Conservation (phyloP, 2,329 filamentous ascomycete genomes). For the Chaetomium globosum region DNA sequence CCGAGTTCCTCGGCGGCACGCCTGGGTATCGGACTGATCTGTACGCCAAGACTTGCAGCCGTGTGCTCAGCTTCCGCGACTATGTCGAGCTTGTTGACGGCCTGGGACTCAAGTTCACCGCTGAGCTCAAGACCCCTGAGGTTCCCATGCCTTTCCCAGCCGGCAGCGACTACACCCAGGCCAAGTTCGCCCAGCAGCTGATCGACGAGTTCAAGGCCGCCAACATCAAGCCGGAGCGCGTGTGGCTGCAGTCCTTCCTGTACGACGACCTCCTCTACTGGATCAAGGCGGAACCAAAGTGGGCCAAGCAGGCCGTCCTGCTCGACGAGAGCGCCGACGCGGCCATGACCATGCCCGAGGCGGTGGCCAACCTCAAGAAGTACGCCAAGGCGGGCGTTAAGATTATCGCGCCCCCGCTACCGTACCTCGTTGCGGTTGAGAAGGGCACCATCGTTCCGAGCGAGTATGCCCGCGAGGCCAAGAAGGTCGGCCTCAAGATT, state of each 20-base stretch:
- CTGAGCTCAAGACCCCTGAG: conserved; percentile 68
- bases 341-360: conserved; percentile 53
- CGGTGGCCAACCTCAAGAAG: conserved; percentile 58
- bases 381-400: conserved; percentile 62
- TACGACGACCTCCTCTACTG: conserved; percentile 67
- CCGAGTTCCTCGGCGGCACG: conserved; percentile 61
- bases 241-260: conserved; percentile 68
- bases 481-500: conserved; percentile 63
- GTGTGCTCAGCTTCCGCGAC: conserved; percentile 62
- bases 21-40: conserved; percentile 66
- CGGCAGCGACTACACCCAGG: conserved; percentile 63
- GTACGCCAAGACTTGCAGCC: conserved; percentile 63
- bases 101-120: conserved; percentile 64
- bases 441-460: conserved; percentile 63
- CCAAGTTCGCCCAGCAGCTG: conserved; percentile 65
- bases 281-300: conserved; percentile 63
- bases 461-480: conserved; percentile 62
- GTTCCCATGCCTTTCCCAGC: conserved; percentile 69
- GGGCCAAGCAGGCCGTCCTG: conserved; percentile 63
- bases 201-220: conserved; percentile 61
- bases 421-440: conserved; percentile 59
- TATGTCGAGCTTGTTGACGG: conserved; percentile 63
- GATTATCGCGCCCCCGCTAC: conserved; percentile 65
- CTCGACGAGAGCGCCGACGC: conserved; percentile 65
- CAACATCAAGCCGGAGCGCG: conserved; percentile 55